Conservation (phyloP, 352 stramenopile genomes). For the Phytophthora niederhauseri region DNA sequence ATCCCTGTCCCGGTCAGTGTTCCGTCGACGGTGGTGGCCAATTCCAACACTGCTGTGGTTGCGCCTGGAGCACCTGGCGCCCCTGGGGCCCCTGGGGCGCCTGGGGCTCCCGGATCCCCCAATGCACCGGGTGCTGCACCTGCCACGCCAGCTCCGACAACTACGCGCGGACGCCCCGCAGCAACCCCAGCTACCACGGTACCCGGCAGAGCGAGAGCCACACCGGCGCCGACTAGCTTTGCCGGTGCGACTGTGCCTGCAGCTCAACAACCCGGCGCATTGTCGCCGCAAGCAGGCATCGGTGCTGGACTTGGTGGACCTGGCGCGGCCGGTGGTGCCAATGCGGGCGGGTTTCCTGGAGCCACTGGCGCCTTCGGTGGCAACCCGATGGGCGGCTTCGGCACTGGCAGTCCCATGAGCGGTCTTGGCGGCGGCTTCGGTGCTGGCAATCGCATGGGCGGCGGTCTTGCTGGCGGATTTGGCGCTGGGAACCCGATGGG, state of each 20-base stretch:
- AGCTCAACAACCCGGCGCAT: constrained; percentile 9
- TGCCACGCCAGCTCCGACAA: constrained; percentile 22
- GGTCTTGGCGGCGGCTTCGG: constrained; percentile 12
- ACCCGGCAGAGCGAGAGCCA: constrained; percentile 18
- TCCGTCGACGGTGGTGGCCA: constrained; percentile 31
- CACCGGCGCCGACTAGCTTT: constrained; percentile 23
- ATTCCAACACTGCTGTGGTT: constrained; percentile 29
- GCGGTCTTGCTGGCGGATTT: not conserved
- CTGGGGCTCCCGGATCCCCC: constrained; percentile 1
- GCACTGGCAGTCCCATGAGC: constrained; percentile 9
- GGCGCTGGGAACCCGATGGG: not conserved
- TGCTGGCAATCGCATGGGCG: constrained; percentile 11
- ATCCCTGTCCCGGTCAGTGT: constrained; percentile 32
- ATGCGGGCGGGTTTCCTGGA: constrained; percentile 3
- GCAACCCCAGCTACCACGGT: constrained; percentile 23
- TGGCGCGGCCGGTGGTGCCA: not conserved
- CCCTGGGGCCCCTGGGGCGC: constrained; percentile 13
- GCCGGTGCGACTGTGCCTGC: not conserved
- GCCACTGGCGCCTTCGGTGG: constrained; percentile 1
- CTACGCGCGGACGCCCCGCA: constrained; percentile 13
- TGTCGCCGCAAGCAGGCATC: not conserved
- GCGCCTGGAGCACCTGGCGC: constrained; percentile 15
- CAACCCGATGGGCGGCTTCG: constrained; percentile 1
- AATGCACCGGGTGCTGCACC: constrained; percentile 2
- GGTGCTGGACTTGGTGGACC: constrained; percentile 2